Percentiles rank a stretch among this genome's conserved stretches.
phyloP scores from a whole-genome alignment of 192 early-diverging fungal species.

The Entrophospora sp. region DNA sequence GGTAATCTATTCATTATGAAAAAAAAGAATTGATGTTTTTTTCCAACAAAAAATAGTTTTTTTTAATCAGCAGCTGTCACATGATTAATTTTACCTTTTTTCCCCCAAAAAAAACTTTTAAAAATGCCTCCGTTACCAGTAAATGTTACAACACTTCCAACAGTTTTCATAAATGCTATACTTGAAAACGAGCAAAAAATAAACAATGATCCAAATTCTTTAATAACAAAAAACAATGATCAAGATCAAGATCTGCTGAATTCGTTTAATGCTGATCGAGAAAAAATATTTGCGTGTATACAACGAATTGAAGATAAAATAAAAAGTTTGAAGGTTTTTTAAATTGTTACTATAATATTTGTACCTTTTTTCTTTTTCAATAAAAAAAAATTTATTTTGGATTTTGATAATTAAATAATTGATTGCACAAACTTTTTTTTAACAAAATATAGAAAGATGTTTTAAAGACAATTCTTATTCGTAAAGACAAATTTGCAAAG shows the following conservation, averaged over 20 bases:
- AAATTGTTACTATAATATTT: not conserved
- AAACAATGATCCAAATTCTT: not conserved
- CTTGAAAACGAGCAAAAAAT: not conserved
- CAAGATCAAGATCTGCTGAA: not conserved
- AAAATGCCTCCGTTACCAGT: conserved; percentile 16
- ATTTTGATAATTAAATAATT: too few species aligned
- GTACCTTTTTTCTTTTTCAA: not conserved
- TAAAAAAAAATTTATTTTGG: too few species aligned
- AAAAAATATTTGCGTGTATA: not conserved
- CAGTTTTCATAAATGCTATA: conserved; percentile 1
- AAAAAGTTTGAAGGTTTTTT: not conserved
- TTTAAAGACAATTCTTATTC: conserved; percentile 1
- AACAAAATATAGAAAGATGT: conserved; percentile 12
- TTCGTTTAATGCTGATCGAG: not conserved
- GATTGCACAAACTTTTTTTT: too few species aligned
- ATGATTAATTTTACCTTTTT: too few species aligned
- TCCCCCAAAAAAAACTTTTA: too few species aligned
- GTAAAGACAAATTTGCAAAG: not conserved
- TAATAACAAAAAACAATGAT: too few species aligned
- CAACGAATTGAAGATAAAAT: conserved; percentile 15
- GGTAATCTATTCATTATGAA: too few species aligned
- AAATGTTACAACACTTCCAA: not conserved
- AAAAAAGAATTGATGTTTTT: too few species aligned
- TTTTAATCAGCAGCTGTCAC: too few species aligned
- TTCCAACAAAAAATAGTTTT: too few species aligned